phyloP scores from a whole-genome alignment of 495 filamentous ascomycete genomes.

The Daldinia grandis region DNA sequence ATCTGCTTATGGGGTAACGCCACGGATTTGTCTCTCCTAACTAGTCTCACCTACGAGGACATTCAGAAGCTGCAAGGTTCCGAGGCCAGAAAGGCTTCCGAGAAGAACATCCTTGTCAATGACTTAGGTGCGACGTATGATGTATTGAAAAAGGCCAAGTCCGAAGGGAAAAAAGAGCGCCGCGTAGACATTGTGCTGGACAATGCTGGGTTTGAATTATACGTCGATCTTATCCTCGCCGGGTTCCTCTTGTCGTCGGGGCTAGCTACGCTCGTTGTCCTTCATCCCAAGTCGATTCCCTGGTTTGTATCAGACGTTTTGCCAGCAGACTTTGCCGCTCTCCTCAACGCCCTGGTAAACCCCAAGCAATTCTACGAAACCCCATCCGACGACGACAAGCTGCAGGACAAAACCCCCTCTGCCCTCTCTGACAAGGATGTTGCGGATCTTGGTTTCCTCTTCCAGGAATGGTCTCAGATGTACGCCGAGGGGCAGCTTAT shows the following conservation, averaged over 20 bases:
- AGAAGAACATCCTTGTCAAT: constrained; percentile 90
- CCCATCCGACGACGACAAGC: constrained; percentile 69
- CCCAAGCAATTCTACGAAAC: constrained; percentile 79
- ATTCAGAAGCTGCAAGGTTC: constrained; percentile 95
- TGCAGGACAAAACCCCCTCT: constrained; percentile 61
- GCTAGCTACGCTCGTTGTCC: constrained; percentile 84
- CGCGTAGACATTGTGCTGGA: constrained; percentile 93
- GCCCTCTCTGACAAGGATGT: constrained; percentile 73
- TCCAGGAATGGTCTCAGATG: constrained; percentile 78
- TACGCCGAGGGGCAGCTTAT: constrained; percentile 84
- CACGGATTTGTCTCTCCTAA: constrained; percentile 91
- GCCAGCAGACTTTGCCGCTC: constrained; percentile 79
- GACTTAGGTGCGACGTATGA: constrained; percentile 78
- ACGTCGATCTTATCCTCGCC: constrained; percentile 89
- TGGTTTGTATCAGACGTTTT: constrained; percentile 98
- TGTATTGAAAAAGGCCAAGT: constrained; percentile 70
- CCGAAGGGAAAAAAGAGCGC: constrained; percentile 63
- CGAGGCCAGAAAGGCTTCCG: constrained; percentile 79
- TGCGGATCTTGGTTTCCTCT: constrained; percentile 75
- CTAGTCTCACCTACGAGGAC: constrained; percentile 89
- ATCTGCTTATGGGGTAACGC: constrained; percentile 99
- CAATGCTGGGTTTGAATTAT: constrained; percentile 96
- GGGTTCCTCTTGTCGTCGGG: constrained; percentile 85
- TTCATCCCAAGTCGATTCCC: constrained; percentile 92
- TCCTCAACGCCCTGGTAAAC: constrained; percentile 77